A percentile compares a stretch with the other conserved stretches of the same genome.
phyloP scores from a whole-genome alignment of 2,329 filamentous ascomycete genomes.

The Ascochyta clinopodiicola region DNA sequence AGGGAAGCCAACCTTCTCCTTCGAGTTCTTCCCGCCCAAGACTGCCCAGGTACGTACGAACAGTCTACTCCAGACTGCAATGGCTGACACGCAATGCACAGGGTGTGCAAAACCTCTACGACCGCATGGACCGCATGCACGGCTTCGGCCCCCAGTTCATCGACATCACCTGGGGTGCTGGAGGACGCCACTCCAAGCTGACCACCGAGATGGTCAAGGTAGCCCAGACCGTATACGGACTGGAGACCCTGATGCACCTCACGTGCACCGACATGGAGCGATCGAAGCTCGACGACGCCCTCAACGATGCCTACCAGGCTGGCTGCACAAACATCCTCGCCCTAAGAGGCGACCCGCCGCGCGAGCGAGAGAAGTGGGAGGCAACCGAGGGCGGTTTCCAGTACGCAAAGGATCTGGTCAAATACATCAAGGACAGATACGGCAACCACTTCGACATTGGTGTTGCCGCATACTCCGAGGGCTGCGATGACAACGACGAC shows the following conservation, averaged over 20 bases:
- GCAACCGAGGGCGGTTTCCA: conserved; percentile 85
- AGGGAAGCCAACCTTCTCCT: conserved; percentile 89
- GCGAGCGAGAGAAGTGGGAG: conserved; percentile 93
- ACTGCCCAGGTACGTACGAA: conserved; percentile 70
- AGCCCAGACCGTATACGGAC: conserved; percentile 90
- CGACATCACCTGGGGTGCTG: conserved; percentile 98
- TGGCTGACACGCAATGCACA: conserved; percentile 24
- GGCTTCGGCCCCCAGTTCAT: conserved; percentile 92
- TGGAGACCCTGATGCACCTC: conserved; percentile 99
- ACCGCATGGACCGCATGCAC: conserved; percentile 99
- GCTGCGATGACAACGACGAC: conserved; percentile 90
- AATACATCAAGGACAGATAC: conserved; percentile 79
- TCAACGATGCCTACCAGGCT: conserved; percentile 87
- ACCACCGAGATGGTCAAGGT: conserved; percentile 98
- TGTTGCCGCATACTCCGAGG: conserved; percentile 95
- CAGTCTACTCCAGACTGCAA: not conserved
- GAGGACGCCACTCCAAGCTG: conserved; percentile 86
- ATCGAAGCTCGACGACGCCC: conserved; percentile 87
- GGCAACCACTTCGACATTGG: conserved; percentile 96
- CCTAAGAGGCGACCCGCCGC: conserved; percentile 87
- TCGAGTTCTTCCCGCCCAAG: conserved; percentile 99
- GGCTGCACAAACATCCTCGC: conserved; percentile 98
- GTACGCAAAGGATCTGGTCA: conserved; percentile 90
- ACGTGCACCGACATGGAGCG: conserved; percentile 98
- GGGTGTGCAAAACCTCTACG: conserved; percentile 98